Conservation (phyloP, 2,329 filamentous ascomycete genomes). For the Trichoderma sp. region DNA sequence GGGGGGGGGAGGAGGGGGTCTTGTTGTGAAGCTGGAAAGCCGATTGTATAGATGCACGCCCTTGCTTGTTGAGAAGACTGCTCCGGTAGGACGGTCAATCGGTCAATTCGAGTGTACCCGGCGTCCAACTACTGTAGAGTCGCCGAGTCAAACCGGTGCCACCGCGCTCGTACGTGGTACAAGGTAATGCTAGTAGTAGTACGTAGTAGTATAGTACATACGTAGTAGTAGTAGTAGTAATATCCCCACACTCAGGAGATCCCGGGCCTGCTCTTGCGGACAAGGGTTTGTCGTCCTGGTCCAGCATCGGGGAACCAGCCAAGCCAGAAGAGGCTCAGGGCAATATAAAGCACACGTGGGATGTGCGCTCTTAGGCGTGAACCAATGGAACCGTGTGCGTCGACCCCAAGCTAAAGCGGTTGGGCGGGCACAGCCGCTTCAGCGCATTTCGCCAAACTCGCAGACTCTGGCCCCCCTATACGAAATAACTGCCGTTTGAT, state of each 20-base stretch:
- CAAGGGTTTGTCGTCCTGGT: background rate
- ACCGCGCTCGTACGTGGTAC: background rate
- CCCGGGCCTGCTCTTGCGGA: background rate
- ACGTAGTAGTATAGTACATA: too few relatives aligned
- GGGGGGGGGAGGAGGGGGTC: background rate
- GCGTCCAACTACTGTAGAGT: background rate
- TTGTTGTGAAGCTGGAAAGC: background rate
- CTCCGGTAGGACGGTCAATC: background rate
- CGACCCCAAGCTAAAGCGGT: background rate
- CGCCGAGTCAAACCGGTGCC: conserved; percentile 2
- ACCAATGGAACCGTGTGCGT: background rate
- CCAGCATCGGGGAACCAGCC: conserved; percentile 6
- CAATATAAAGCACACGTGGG: conserved; percentile 15
- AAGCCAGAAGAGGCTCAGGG: conserved; percentile 7
- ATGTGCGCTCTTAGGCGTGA: conserved; percentile 7
- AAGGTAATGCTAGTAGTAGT: too few relatives aligned
- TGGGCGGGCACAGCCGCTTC: conserved; percentile 14
- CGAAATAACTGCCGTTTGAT: background rate
- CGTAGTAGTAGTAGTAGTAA: background rate
- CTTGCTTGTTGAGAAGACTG: background rate
- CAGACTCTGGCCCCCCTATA: background rate
- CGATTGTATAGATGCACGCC: background rate
- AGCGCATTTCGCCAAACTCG: background rate
- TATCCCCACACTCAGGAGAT: conserved; percentile 13
- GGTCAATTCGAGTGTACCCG: background rate